Evolutionary conservation across 1,284 basidiomycete species (phyloP).

Genomic region (Pterulicium gracile): DNA sequence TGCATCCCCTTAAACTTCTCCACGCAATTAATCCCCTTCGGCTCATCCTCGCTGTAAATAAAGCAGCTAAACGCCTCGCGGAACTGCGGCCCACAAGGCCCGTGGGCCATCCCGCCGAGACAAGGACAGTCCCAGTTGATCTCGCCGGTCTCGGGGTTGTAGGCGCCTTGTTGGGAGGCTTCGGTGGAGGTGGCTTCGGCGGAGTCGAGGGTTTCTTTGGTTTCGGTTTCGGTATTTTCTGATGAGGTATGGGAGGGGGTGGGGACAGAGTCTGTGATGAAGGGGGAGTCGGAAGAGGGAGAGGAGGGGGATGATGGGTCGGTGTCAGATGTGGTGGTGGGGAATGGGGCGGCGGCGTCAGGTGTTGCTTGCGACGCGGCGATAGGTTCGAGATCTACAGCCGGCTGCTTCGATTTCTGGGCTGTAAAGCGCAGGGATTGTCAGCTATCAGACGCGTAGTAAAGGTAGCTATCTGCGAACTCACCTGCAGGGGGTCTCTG

Average conservation of each 20-base stretch:
- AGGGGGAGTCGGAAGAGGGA: too few relatives aligned
- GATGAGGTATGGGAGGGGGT: neutral
- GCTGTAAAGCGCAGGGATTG: too few relatives aligned
- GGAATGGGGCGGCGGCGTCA: neutral
- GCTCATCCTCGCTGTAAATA: conserved; percentile 88
- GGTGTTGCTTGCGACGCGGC: neutral
- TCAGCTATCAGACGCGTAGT: too few relatives aligned
- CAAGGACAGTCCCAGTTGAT: conserved; percentile 99
- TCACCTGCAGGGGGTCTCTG: conserved; percentile 7
- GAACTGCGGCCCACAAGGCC: conserved; percentile 92
- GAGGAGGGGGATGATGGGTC: neutral
- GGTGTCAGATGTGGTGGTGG: neutral
- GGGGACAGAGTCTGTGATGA: neutral
- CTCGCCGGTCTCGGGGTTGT: conserved; percentile 92
- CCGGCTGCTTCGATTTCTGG: too few relatives aligned
- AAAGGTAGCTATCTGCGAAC: too few relatives aligned
- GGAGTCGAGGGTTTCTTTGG: conserved; percentile 20
- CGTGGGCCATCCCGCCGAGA: conserved; percentile 96
- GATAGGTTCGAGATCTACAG: neutral
- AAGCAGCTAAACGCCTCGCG: conserved; percentile 97
- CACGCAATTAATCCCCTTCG: conserved; percentile 96
- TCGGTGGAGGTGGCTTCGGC: too few relatives aligned
- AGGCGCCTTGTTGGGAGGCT: too few relatives aligned
- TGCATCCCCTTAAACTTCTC: conserved; percentile 99
- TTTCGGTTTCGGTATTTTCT: conserved; percentile 15